Base-by-base conservation (phyloP, 306 rosid species). In the Mimosa bimucronata region DNA sequence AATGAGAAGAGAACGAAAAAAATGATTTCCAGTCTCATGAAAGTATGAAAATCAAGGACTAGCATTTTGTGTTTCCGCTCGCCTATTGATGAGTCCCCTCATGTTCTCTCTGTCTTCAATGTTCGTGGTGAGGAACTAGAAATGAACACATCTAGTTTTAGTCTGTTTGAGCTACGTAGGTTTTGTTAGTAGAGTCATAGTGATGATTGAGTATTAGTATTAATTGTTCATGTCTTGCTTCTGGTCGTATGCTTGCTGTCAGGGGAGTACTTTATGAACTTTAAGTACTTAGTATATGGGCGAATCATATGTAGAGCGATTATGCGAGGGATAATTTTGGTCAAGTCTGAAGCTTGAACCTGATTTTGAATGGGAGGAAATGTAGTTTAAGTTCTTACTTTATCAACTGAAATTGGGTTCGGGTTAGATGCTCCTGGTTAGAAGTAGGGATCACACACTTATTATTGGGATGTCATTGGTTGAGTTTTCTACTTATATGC, bases 11-110 rank as follows among this genome's bases (percentile, higher is more conserved):
- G n/a, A n/a, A n/a, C n/a, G 46, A 29, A 71, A 6, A 23, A 18
- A 5, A 3, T 8, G 40, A 62, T 16, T 23, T 70, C 23, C 26
- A 45, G 16, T 68, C 31, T 25, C 52, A 40, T 38, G 19, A 21
- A 69, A 1, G 26, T 67, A n/a, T 30, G 1, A 18, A 2, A 67
- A 26, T 10, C 71, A 34, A 23, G 3, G 71, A 66, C 28, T n/a
- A n/a, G n/a, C n/a, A n/a, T n/a, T n/a, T n/a, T n/a, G n/a, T n/a
- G n/a, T n/a, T 92, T 94, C 80, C 86, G 66, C 31, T 92, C 97
- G 25, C 98, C 98, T n/a, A 87, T 94, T 80, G 86, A 88, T 38
- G 97, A 92, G 66, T 85, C 92, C 78, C 73, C 90, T 14, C 88
- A 91, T 25, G 83, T 82, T 5, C 94, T 94, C 66, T 97, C 98